Conservation (phyloP, 2,329 filamentous ascomycete species). For the Bertia moriformis region DNA sequence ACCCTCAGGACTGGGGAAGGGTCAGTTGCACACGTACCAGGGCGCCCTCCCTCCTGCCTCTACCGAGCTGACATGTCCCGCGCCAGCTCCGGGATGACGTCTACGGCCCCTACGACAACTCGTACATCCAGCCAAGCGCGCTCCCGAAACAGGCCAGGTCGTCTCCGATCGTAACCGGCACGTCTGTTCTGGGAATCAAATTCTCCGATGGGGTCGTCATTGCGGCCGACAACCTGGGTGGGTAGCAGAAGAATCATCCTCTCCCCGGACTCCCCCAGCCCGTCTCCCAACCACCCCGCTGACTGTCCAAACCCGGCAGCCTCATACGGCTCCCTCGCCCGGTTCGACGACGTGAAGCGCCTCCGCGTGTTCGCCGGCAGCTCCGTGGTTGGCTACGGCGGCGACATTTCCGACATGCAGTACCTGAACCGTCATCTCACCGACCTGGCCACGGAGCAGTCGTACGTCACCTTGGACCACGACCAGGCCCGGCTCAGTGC, state of each 20-base stretch:
- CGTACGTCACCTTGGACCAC: conserved; percentile 47
- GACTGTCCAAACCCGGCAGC: conserved; percentile 32
- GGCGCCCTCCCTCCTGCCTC: conserved; percentile 3
- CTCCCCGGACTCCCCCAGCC: conserved; percentile 2
- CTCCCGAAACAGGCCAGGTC: conserved; percentile 76
- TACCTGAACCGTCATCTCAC: conserved; percentile 85
- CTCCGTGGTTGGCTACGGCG: conserved; percentile 81
- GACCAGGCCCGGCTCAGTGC: conserved; percentile 54
- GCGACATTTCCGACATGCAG: conserved; percentile 98
- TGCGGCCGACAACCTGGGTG: conserved; percentile 91
- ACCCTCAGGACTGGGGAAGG: conserved; percentile 60
- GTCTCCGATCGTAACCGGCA: conserved; percentile 85
- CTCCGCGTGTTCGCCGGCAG: conserved; percentile 75
- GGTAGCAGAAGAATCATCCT: conserved; percentile 10
- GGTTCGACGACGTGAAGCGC: conserved; percentile 93
- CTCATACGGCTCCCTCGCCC: conserved; percentile 90
- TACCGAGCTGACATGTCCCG: conserved; percentile 6
- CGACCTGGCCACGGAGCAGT: conserved; percentile 75
- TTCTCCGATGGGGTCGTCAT: conserved; percentile 94
- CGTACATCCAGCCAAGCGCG: conserved; percentile 55
- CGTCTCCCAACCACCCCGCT: conserved; percentile 1
- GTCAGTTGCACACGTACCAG: conserved; percentile 32
- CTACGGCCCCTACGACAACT: conserved; percentile 82
- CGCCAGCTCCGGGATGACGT: conserved; percentile 85
- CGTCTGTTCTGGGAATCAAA: conserved; percentile 87